phyloP scores from a whole-genome alignment of 1,284 basidiomycete genomes.

The Ceratobasidium sp. region DNA sequence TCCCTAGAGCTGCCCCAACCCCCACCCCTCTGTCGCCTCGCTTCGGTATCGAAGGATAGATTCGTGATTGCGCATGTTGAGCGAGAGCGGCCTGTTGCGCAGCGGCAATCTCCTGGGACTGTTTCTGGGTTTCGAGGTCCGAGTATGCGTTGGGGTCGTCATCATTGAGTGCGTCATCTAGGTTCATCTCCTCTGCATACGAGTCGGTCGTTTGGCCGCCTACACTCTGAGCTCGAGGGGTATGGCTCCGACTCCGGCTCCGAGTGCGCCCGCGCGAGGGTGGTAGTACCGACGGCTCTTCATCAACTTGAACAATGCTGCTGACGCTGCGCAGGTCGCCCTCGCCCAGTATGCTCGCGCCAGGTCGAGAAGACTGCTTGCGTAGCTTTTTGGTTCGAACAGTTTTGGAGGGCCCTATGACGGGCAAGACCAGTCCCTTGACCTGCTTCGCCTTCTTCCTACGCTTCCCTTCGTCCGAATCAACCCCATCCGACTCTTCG shows the following conservation, averaged over 20 bases:
- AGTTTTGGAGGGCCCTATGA: conserved; percentile 66
- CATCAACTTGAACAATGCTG: conserved; percentile 28
- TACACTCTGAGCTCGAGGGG: conserved; percentile 26
- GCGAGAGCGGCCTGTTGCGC: conserved; percentile 41
- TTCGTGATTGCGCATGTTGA: conserved; percentile 10
- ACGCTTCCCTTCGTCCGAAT: conserved; percentile 64
- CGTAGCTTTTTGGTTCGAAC: conserved; percentile 28
- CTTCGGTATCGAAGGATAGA: conserved; percentile 12
- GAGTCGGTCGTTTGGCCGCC: conserved; percentile 33
- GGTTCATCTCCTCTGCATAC: conserved; percentile 4
- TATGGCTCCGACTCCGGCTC: conserved; percentile 32
- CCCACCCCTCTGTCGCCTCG: conserved; percentile 34
- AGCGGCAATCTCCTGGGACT: conserved; percentile 39
- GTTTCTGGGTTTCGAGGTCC: conserved; percentile 23
- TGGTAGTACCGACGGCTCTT: conserved; percentile 26
- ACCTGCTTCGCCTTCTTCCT: conserved; percentile 67
- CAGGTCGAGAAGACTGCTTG: conserved; percentile 29
- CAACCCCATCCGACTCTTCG: conserved; percentile 65
- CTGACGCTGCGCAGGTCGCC: conserved; percentile 42
- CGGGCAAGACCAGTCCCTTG: conserved; percentile 68
- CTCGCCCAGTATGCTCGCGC: conserved; percentile 46
- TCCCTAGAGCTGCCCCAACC: conserved; percentile 37
- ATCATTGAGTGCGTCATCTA: conserved; percentile 20
- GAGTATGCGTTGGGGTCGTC: conserved; percentile 37
- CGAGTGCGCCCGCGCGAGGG: conserved; percentile 28